Percentiles rank a stretch among this genome's conserved stretches.
Conservation (phyloP, 495 filamentous ascomycete genomes). For the Annulohypoxylon nitens region DNA sequence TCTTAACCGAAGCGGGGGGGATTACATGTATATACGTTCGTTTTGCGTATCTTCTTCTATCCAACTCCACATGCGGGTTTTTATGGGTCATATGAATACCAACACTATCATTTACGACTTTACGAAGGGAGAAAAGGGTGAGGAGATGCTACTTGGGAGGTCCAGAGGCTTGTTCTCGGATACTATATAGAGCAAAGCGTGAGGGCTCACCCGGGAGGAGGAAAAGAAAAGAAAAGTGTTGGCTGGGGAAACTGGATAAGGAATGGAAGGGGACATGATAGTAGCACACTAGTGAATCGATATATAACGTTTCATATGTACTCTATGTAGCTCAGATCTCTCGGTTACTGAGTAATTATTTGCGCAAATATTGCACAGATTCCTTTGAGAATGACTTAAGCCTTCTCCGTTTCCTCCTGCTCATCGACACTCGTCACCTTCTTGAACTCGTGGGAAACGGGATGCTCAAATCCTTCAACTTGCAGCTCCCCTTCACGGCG, state of each 20-base stretch:
- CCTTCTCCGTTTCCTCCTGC: constrained; percentile 70
- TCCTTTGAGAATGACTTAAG: constrained; percentile 28
- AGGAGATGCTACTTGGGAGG: background rate
- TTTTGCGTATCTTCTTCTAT: constrained; percentile 30
- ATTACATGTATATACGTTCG: constrained; percentile 41
- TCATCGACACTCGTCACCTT: constrained; percentile 67
- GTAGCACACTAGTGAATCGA: constrained; percentile 22
- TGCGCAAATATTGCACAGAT: constrained; percentile 14
- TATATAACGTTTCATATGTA: constrained; percentile 22
- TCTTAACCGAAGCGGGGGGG: constrained; percentile 4
- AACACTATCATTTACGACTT: constrained; percentile 39
- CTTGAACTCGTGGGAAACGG: constrained; percentile 57
- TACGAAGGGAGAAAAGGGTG: constrained; percentile 24
- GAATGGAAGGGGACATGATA: background rate
- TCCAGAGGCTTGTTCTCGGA: background rate
- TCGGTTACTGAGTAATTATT: background rate
- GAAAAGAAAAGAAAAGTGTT: background rate
- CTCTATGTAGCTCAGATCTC: background rate
- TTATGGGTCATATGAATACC: constrained; percentile 23
- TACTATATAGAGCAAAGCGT: background rate
- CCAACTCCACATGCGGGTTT: constrained; percentile 7
- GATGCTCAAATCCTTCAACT: constrained; percentile 37
- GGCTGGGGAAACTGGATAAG: background rate
- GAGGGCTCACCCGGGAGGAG: constrained; percentile 2
- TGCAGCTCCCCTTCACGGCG: constrained; percentile 37